Evolutionary conservation across 768 basidiomycete species (phyloP).

Genomic region (Xanthoconium purpureum): DNA sequence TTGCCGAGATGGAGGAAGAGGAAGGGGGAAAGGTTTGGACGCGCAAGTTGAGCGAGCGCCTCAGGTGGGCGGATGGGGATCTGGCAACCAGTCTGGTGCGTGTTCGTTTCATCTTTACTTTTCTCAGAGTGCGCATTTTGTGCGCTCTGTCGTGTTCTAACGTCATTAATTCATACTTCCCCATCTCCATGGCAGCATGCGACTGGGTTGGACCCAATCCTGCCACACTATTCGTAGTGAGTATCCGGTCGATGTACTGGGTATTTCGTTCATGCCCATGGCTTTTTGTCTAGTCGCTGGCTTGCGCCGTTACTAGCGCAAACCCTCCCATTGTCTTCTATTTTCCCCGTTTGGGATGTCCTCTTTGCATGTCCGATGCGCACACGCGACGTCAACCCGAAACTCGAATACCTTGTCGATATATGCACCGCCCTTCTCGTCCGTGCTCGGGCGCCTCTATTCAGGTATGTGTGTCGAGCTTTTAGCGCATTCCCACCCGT

Average conservation of each 20-base stretch:
- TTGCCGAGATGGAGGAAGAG: constrained; percentile 70
- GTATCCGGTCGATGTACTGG: constrained; percentile 22
- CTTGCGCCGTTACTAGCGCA: constrained; percentile 68
- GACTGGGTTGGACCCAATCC: constrained; percentile 64
- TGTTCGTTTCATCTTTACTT: not conserved
- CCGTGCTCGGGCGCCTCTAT: constrained; percentile 49
- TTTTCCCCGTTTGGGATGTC: constrained; percentile 68
- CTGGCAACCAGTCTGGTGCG: constrained; percentile 56
- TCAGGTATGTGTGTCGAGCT: constrained; percentile 42
- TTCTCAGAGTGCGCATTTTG: not conserved
- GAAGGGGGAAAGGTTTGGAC: constrained; percentile 63
- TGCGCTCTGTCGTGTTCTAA: not conserved
- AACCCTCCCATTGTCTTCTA: constrained; percentile 60
- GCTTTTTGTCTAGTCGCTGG: constrained; percentile 55
- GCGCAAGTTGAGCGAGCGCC: constrained; percentile 54
- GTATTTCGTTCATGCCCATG: not conserved
- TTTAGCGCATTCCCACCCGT: not conserved
- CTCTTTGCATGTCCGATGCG: constrained; percentile 60
- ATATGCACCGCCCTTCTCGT: constrained; percentile 70
- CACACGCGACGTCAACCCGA: constrained; percentile 51
- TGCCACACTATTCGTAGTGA: constrained; percentile 81
- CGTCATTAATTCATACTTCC: not conserved
- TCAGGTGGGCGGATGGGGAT: constrained; percentile 63
- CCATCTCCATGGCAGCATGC: constrained; percentile 39
- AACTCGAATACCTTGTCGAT: constrained; percentile 67